A percentile compares a stretch with the other conserved stretches of the same genome.
Evolutionary conservation across 164 flowering plant species (phyloP).

Genomic region (Kalanchoe fedtschenkoi): DNA sequence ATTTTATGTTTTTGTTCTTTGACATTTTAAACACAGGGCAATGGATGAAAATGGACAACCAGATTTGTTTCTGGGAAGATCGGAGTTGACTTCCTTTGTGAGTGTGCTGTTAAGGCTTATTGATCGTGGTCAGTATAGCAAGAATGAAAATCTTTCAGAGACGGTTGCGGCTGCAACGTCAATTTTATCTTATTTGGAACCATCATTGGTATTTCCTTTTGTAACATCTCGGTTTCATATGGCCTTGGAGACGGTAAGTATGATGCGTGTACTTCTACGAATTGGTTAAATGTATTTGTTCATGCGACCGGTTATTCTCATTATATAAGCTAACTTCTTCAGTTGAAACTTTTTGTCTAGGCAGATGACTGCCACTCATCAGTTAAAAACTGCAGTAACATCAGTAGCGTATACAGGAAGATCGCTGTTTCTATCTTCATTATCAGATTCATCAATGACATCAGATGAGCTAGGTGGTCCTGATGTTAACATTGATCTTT

Average conservation of each 20-base stretch:
- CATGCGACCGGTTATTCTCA: background rate
- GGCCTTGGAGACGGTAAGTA: constrained; percentile 95
- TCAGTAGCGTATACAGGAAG: constrained; percentile 92
- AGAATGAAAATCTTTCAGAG: constrained; percentile 81
- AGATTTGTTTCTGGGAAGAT: constrained; percentile 38
- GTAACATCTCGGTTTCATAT: constrained; percentile 79
- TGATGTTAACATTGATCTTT: constrained; percentile 40
- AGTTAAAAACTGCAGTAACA: constrained; percentile 83
- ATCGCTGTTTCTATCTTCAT: constrained; percentile 53
- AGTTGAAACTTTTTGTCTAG: constrained; percentile 19
- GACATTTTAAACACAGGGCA: constrained; percentile 30
- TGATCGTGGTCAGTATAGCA: constrained; percentile 98
- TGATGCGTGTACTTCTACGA: constrained; percentile 4
- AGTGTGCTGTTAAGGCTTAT: constrained; percentile 58
- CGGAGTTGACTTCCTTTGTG: constrained; percentile 73
- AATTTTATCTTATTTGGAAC: constrained; percentile 84
- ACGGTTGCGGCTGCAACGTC: constrained; percentile 92
- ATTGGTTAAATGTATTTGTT: background rate
- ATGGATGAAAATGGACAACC: constrained; percentile 15
- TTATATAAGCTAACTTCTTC: constrained; percentile 15
- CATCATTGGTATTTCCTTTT: constrained; percentile 82
- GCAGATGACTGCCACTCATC: constrained; percentile 97
- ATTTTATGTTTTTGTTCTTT: background rate
- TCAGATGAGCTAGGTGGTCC: constrained; percentile 24
- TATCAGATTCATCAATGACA: constrained; percentile 31